Evolutionary conservation across 2,329 filamentous ascomycete species (phyloP).

Genomic region (Knufia petricola): DNA sequence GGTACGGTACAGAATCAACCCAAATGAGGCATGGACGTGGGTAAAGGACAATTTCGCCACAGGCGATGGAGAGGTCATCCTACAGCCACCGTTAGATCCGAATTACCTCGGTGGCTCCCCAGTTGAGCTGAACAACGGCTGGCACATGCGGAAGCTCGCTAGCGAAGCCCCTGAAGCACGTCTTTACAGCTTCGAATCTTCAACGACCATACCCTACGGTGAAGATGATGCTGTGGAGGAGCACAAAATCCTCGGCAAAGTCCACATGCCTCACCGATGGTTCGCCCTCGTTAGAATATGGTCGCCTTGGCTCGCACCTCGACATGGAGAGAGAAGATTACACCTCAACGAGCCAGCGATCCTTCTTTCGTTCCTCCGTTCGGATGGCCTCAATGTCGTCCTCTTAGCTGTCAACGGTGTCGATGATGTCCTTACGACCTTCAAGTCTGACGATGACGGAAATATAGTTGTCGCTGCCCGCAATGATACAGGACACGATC

Average conservation of each 20-base stretch:
- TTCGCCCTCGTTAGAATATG: conserved; percentile 72
- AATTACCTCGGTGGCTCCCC: conserved; percentile 25
- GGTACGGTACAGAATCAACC: conserved; percentile 33
- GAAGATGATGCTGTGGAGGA: conserved; percentile 44
- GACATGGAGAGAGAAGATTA: conserved; percentile 63
- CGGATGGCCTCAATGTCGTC: conserved; percentile 63
- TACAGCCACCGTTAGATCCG: conserved; percentile 23
- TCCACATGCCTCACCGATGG: conserved; percentile 58
- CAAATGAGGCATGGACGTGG: conserved; percentile 35
- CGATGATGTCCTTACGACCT: conserved; percentile 58
- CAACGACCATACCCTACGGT: conserved; percentile 44
- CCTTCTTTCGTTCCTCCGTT: conserved; percentile 65
- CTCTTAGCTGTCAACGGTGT: conserved; percentile 69
- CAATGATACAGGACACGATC: conserved; percentile 55
- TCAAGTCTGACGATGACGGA: conserved; percentile 57
- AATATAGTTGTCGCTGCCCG: conserved; percentile 58
- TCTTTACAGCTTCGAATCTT: conserved; percentile 30
- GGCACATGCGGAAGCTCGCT: conserved; percentile 27
- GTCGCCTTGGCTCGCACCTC: conserved; percentile 73
- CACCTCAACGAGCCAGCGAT: conserved; percentile 67
- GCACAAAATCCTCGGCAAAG: conserved; percentile 32
- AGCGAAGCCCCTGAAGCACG: conserved; percentile 35
- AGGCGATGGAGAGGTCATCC: conserved; percentile 35
- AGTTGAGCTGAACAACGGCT: conserved; percentile 26
- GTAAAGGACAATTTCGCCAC: conserved; percentile 33